Evolutionary conservation across 257 asterid genomes (phyloP).

Genomic region (Craterostigma plantagineum): DNA sequence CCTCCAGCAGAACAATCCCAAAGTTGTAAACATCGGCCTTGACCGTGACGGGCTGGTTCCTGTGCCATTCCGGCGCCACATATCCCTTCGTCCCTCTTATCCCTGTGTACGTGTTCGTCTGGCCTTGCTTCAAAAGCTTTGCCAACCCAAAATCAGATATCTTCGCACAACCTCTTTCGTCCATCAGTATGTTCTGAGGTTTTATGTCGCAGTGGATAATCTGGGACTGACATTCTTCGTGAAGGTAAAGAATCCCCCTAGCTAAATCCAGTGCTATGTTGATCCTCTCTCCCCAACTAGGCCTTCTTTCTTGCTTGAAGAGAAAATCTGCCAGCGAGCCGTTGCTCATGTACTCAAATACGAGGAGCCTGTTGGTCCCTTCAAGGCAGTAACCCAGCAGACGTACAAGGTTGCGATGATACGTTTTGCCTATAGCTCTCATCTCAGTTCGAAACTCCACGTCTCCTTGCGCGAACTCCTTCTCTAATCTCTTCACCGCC

Average conservation of each 20-base stretch:
- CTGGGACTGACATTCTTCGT: slow-evolving; percentile 36
- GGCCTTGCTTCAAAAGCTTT: slow-evolving; percentile 32
- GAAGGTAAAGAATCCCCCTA: slow-evolving; percentile 37
- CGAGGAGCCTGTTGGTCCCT: slow-evolving; percentile 24
- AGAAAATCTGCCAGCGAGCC: slow-evolving; percentile 32
- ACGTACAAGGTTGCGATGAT: slow-evolving; percentile 35
- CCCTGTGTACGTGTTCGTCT: slow-evolving; percentile 24
- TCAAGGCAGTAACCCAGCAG: slow-evolving; percentile 36
- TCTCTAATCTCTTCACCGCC: slow-evolving; percentile 35
- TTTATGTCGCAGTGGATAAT: slow-evolving; percentile 53
- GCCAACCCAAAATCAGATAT: slow-evolving; percentile 43
- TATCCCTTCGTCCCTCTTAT: slow-evolving; percentile 38
- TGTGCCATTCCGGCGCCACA: slow-evolving; percentile 44
- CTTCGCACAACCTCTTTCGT: slow-evolving; percentile 19
- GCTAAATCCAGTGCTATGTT: slow-evolving; percentile 22
- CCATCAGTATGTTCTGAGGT: slow-evolving; percentile 48
- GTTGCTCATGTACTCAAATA: slow-evolving; percentile 35
- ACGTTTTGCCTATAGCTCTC: slow-evolving; percentile 27
- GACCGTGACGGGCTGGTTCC: slow-evolving; percentile 23
- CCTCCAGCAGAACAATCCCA: slow-evolving; percentile 33
- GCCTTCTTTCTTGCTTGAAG: slow-evolving; percentile 10
- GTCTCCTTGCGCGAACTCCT: slow-evolving; percentile 17
- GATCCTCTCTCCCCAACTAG: slow-evolving; percentile 22
- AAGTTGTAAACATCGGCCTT: slow-evolving; percentile 46
- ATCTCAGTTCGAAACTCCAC: slow-evolving; percentile 32